phyloP scores from a whole-genome alignment of 768 basidiomycete genomes.

The Zangia roseola region DNA sequence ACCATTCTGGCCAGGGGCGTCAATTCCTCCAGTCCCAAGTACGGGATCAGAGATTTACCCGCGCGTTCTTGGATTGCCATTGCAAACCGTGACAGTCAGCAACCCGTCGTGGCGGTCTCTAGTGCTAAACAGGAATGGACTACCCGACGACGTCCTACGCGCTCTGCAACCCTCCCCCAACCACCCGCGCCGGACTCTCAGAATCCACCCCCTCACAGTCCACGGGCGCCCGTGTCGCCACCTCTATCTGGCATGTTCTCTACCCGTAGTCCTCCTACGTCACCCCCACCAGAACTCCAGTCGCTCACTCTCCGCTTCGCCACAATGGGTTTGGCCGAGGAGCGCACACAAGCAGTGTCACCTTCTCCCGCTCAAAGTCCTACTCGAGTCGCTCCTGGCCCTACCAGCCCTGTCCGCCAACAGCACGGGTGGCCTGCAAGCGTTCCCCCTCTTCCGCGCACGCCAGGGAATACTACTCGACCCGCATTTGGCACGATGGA shows the following conservation, averaged over 20 bases:
- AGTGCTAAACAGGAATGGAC: constrained; percentile 4
- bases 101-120: not conserved
- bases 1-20: not conserved
- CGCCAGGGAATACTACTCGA: constrained; percentile 16
- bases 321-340: constrained; percentile 23
- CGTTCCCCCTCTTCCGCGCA: constrained; percentile 30
- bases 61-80: constrained; percentile 28
- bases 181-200: constrained; percentile 11
- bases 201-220: constrained; percentile 7
- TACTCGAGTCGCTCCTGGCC: constrained; percentile 3
- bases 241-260: constrained; percentile 9
- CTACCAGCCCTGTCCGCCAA: constrained; percentile 17
- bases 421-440: constrained; percentile 22
- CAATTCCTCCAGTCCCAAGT: constrained; percentile 35
- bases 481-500: constrained; percentile 13
- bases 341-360: constrained; percentile 12
- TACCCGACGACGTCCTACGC: constrained; percentile 7
- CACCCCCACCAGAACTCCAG: constrained; percentile 14
- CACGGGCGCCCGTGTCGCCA: constrained; percentile 7
- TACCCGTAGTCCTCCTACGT: constrained; percentile 3
- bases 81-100: constrained; percentile 11
- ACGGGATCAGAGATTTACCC: constrained; percentile 46
- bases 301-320: constrained; percentile 36
- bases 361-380: constrained; percentile 12
- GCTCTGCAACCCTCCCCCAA: constrained; percentile 26